These are phyloP conservation scores for Mucor saturninus DNA, from an alignment of 371 early-diverging fungal genomes.

Conservation along the genomic window DNA sequence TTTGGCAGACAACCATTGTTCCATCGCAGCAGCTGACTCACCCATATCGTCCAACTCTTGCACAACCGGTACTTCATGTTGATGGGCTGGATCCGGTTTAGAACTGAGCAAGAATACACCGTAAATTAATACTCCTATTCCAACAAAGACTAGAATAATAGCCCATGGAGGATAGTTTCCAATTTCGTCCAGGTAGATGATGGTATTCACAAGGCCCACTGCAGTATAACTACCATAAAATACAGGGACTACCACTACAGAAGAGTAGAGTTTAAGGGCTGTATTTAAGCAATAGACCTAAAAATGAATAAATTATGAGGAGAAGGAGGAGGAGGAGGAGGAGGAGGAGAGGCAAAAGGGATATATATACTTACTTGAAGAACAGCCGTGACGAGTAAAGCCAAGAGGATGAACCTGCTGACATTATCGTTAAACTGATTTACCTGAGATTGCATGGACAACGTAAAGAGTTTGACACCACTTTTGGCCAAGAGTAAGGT, in stretches of 20 bases:
- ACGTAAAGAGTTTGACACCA: slow-evolving; percentile 65
- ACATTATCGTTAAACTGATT: slow-evolving; percentile 69
- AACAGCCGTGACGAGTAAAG: slow-evolving; percentile 63
- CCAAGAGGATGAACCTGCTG: slow-evolving; percentile 63
- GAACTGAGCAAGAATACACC: slow-evolving; percentile 63
- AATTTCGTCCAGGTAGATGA: slow-evolving; percentile 66
- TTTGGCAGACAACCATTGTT: slow-evolving; percentile 35
- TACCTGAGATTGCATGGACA: slow-evolving; percentile 55
- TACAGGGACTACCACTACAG: slow-evolving; percentile 73
- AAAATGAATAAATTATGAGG: no score
- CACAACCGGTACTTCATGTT: slow-evolving; percentile 23
- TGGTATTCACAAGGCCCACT: slow-evolving; percentile 67
- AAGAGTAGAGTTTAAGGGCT: slow-evolving; percentile 65
- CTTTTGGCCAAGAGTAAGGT: slow-evolving; percentile 71
- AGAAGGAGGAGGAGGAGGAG: no score
- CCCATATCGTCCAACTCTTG: slow-evolving; percentile 8
- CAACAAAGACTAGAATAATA: slow-evolving; percentile 57
- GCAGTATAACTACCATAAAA: slow-evolving; percentile 74
- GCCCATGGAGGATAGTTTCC: slow-evolving; percentile 66
- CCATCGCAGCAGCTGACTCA: no score
- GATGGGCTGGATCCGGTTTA: slow-evolving; percentile 55
- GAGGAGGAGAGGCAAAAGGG: not conserved
- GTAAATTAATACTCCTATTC: slow-evolving; percentile 62
- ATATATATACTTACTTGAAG: slow-evolving; percentile 47
- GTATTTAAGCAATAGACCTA: slow-evolving; percentile 74